A percentile compares a stretch with the other conserved stretches of the same genome.
Conservation (phyloP, 805 yeast genomes). For the Starmerella floris region DNA sequence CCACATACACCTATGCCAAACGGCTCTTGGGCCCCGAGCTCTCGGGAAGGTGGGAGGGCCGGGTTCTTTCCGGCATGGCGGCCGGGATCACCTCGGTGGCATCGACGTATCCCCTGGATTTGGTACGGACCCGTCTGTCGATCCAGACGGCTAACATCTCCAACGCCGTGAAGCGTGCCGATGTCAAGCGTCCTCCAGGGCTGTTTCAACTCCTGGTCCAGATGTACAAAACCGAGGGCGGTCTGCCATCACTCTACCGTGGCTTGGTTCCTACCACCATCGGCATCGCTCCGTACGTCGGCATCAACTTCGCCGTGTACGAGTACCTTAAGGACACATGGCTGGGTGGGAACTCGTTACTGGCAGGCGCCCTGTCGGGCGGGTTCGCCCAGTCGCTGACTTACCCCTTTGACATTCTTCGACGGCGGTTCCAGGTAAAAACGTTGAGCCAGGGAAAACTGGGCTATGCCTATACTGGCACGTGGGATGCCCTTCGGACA, state of each 20-base stretch:
- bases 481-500: slow-evolving; percentile 55
- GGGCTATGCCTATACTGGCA: slow-evolving; percentile 73
- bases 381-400: slow-evolving; percentile 82
- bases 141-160: slow-evolving; percentile 66
- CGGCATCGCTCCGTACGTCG: slow-evolving; percentile 95
- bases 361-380: slow-evolving; percentile 76
- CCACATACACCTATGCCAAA: slow-evolving; percentile 52
- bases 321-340: slow-evolving; percentile 56
- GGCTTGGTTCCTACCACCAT: slow-evolving; percentile 83
- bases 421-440: slow-evolving; percentile 85
- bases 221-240: slow-evolving; percentile 71
- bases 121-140: slow-evolving; percentile 78
- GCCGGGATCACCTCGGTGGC: slow-evolving; percentile 73
- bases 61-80: slow-evolving; percentile 55
- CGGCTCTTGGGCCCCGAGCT: slow-evolving; percentile 33
- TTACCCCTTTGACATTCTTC: slow-evolving; percentile 78
- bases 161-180: slow-evolving; percentile 12
- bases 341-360: slow-evolving; percentile 37
- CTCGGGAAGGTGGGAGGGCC: slow-evolving; percentile 19
- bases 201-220: slow-evolving; percentile 42
- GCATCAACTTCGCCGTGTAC: slow-evolving; percentile 80
- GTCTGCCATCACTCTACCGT: slow-evolving; percentile 58
- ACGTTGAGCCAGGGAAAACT: slow-evolving; percentile 51
- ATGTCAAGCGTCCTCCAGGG: slow-evolving; percentile 48
- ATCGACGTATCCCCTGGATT: slow-evolving; percentile 83